Evolutionary conservation across 2,329 filamentous ascomycete species (phyloP).

Genomic region (Leptographium procerum): DNA sequence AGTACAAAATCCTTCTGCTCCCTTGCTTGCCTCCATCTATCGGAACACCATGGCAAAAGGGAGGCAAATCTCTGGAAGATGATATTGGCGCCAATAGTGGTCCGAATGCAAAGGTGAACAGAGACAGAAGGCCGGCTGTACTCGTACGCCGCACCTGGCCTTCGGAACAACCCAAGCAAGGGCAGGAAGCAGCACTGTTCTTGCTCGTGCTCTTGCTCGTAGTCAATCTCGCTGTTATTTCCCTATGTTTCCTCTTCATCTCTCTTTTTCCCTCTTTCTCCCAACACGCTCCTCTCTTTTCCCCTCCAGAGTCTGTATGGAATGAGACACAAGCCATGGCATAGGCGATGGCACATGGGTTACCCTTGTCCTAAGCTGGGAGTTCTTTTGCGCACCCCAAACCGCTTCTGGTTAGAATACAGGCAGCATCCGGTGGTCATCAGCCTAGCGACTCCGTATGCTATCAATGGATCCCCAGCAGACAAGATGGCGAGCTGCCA

Average conservation of each 20-base stretch:
- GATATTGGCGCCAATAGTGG: too few relatives aligned
- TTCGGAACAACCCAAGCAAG: background rate
- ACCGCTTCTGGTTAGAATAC: background rate
- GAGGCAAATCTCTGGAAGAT: too few relatives aligned
- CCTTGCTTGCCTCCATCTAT: background rate
- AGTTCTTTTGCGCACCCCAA: background rate
- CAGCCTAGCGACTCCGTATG: background rate
- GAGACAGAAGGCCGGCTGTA: background rate
- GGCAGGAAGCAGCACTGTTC: background rate
- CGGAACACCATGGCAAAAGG: too few relatives aligned
- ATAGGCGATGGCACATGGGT: background rate
- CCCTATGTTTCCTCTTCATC: background rate
- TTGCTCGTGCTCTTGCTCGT: too few relatives aligned
- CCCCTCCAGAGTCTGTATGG: background rate
- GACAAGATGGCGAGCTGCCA: background rate
- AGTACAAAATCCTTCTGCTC: background rate
- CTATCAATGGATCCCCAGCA: background rate
- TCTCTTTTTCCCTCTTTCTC: background rate
- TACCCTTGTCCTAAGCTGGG: background rate
- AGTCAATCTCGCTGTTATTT: background rate
- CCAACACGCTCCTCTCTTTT: background rate
- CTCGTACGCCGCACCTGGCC: background rate
- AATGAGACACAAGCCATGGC: background rate
- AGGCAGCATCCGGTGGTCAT: background rate
- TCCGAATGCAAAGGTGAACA: too few relatives aligned